Evolutionary conservation across 768 basidiomycete species (phyloP).

Genomic region (Leccinellum rugosiceps): DNA sequence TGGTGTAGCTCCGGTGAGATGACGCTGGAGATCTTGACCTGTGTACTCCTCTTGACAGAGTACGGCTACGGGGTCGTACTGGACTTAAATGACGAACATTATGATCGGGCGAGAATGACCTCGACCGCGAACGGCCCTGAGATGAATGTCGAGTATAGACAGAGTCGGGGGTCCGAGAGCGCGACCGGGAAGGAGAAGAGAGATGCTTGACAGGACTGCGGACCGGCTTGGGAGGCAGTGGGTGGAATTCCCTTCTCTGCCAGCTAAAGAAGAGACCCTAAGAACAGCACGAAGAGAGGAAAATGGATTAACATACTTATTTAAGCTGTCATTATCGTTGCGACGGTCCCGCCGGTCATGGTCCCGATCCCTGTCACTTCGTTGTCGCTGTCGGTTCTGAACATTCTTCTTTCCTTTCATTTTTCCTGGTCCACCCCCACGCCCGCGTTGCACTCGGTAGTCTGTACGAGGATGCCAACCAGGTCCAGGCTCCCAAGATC

Average conservation of each 20-base stretch:
- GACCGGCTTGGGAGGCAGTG: conserved; percentile 38
- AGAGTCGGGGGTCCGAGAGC: conserved; percentile 59
- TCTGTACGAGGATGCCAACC: conserved; percentile 55
- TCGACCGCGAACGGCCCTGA: conserved; percentile 61
- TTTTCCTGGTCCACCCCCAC: conserved; percentile 38
- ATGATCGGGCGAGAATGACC: conserved; percentile 53
- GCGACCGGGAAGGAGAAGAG: conserved; percentile 48
- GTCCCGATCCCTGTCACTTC: conserved; percentile 27
- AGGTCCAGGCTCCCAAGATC: conserved; percentile 72
- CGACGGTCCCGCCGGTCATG: conserved; percentile 35
- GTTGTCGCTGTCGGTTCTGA: conserved; percentile 32
- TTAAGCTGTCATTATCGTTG: conserved; percentile 62
- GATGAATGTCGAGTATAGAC: conserved; percentile 62
- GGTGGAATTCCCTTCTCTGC: conserved; percentile 55
- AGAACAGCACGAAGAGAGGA: conserved; percentile 7
- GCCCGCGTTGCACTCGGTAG: conserved; percentile 37
- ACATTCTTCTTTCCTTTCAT: conserved; percentile 37
- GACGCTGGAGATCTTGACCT: conserved; percentile 40
- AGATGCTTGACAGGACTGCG: conserved; percentile 37
- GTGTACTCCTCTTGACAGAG: conserved; percentile 44
- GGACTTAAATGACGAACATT: conserved; percentile 56
- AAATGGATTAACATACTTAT: conserved; percentile 55
- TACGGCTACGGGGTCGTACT: conserved; percentile 41
- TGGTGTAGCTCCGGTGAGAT: conserved; percentile 39
- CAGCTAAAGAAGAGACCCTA: conserved; percentile 44